A percentile compares a stretch with the other conserved stretches of the same genome.
Evolutionary conservation across 1,139 yeast genomes (phyloP).

Genomic region (Spathaspora sp.): DNA sequence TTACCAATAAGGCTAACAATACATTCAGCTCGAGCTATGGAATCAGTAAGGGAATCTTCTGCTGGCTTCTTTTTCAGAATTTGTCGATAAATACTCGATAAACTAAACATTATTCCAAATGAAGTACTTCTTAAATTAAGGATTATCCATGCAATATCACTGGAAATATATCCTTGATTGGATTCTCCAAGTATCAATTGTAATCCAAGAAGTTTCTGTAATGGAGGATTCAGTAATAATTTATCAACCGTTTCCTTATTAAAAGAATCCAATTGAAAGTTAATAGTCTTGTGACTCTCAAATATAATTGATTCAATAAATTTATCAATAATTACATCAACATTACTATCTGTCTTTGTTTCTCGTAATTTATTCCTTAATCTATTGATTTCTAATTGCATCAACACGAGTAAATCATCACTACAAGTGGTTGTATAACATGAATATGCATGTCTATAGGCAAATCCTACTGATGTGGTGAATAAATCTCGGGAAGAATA

Average conservation of each 20-base stretch:
- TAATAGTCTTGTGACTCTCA: constrained; percentile 69
- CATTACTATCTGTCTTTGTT: constrained; percentile 8
- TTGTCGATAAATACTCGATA: constrained; percentile 60
- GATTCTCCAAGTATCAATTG: constrained; percentile 68
- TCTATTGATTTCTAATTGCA: constrained; percentile 45
- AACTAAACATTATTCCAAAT: constrained; percentile 72
- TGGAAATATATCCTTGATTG: constrained; percentile 34
- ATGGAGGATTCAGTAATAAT: constrained; percentile 68
- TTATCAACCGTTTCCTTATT: constrained; percentile 70
- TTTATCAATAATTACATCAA: constrained; percentile 27
- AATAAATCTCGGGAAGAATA: constrained; percentile 32
- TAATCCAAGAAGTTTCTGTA: constrained; percentile 62
- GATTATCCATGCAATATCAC: constrained; percentile 65
- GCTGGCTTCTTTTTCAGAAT: constrained; percentile 50
- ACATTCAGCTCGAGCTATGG: constrained; percentile 55
- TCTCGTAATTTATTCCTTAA: constrained; percentile 16
- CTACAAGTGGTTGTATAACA: constrained; percentile 64
- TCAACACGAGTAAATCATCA: constrained; percentile 64
- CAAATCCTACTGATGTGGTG: constrained; percentile 57
- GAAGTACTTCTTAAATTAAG: constrained; percentile 70
- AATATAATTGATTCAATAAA: constrained; percentile 49
- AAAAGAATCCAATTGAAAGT: constrained; percentile 62
- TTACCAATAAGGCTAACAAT: constrained; percentile 66
- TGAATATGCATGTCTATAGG: constrained; percentile 64
- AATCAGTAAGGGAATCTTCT: constrained; percentile 54